Percentiles rank a stretch among this genome's conserved stretches.
Conservation (phyloP, 176 grass and related monocot species). For the Avena insularis region DNA sequence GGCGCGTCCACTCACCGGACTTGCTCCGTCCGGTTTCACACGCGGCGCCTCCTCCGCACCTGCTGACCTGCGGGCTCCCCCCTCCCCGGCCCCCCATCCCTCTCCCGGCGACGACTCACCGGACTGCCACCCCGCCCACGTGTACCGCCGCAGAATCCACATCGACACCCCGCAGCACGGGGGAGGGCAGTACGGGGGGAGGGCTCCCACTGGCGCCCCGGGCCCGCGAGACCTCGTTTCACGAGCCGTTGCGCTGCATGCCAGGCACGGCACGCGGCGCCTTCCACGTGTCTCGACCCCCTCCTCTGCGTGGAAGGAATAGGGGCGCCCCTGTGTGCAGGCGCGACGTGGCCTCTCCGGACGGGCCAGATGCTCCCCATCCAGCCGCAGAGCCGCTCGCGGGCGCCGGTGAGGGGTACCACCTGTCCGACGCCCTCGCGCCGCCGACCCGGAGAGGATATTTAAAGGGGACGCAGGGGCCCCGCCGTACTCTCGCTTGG, state of each 20-base stretch:
- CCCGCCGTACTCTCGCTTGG: slow-evolving; percentile 22
- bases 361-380: slow-evolving; percentile 32
- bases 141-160: slow-evolving; percentile 23
- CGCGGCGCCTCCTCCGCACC: background rate
- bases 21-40: background rate
- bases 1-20: background rate
- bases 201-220: background rate
- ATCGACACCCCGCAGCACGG: background rate
- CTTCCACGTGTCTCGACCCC: slow-evolving; percentile 46
- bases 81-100: background rate
- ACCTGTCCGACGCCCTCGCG: slow-evolving; percentile 26
- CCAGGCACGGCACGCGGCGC: slow-evolving; percentile 21
- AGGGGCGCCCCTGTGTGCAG: background rate
- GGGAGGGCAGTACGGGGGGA: no score
- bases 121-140: background rate
- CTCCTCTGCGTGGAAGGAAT: slow-evolving; percentile 49
- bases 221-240: background rate
- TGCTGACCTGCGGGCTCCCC: slow-evolving; percentile 25
- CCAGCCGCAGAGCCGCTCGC: background rate
- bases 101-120: slow-evolving; percentile 1
- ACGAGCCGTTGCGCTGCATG: slow-evolving; percentile 54
- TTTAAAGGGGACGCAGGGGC: slow-evolving; percentile 17
- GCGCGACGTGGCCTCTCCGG: slow-evolving; percentile 36
- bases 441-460: slow-evolving; percentile 32
- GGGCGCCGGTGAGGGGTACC: slow-evolving; percentile 2